Evolutionary conservation across 345 rosid genomes (phyloP), one percentile per base, ranked within the genome.

Genomic region (Draba incana): DNA sequence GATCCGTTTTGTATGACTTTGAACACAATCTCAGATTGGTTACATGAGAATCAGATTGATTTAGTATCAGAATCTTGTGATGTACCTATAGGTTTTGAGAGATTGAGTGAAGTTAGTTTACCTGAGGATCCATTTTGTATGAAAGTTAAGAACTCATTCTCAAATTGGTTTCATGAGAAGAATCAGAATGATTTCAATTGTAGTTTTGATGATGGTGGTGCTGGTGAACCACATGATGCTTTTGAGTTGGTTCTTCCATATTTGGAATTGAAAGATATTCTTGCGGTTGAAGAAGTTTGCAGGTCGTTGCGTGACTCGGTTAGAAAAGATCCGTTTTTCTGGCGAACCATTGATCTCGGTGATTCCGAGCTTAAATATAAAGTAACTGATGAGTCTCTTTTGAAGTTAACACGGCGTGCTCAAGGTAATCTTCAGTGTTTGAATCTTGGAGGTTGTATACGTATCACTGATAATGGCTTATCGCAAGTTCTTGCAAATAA

Each of bases 1-100:
- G 76, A 77, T 77, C 80, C 77, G 0, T 71, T 77, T 55, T 42
- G 43, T 61, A 71, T 71, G 76, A 64, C 57, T 41, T 44, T 69
- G 28, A 70, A 64, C 49, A 38, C 71, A 2, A 39, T 59, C 48
- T 55, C 67, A 0, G 71, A 64, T 25, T 76, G 66, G 79, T 20
- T 70, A 57, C 51, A 45, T 41, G 79, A 70, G 70, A 38, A 23
- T 62, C 70, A 56, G 43, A 41, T 15, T 0, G 66, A 10, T 39
- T 69, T 57, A 3, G 65, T 55, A 20, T 73, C 65, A 9, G 42
- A 54, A 3, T 62, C 59, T 66, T 46, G 15, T 12, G 53, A 67
- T 35, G 55, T 31, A 4, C 7, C 20, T 20, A n/a, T n/a, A n/a
- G 67, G 8, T 8, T 58, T 58, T 27, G 33, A 24, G 24, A 51